A percentile compares a stretch with the other conserved stretches of the same genome.
phyloP scores from a whole-genome alignment of 305 asterid species.

The Solanum chacoense region DNA sequence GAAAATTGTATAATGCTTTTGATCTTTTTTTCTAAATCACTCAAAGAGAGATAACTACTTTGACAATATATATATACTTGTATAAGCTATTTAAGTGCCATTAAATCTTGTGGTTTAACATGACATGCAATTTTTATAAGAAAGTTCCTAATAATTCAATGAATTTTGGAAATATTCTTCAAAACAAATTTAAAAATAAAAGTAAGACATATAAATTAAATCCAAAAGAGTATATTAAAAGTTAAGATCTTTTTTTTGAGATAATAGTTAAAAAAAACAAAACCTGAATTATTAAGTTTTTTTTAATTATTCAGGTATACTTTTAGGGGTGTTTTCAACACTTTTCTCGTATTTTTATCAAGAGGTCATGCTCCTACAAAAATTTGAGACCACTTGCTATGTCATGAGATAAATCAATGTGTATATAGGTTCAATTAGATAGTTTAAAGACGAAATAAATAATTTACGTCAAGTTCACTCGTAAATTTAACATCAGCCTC shows the following conservation, averaged over 20 bases:
- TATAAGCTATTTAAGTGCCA: background rate
- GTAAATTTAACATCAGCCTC: background rate
- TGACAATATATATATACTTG: background rate
- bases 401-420: fast-evolving
- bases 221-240: too few relatives aligned
- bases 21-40: background rate
- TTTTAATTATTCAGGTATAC: too few relatives aligned
- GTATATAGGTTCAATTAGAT: fast-evolving
- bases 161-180: background rate
- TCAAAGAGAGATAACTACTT: background rate
- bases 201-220: too few relatives aligned
- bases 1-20: background rate
- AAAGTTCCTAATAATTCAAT: background rate
- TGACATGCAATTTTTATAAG: background rate
- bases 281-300: background rate
- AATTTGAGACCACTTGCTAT: fast-evolving
- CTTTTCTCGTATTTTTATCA: background rate
- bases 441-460: too few relatives aligned
- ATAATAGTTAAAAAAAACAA: background rate
- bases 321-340: background rate
- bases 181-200: too few relatives aligned
- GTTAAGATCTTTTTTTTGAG: background rate
- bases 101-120: background rate
- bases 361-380: too few relatives aligned
- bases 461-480: background rate